Evolutionary conservation across 768 basidiomycete species (phyloP).

Genomic region (Termitomyces heimii): DNA sequence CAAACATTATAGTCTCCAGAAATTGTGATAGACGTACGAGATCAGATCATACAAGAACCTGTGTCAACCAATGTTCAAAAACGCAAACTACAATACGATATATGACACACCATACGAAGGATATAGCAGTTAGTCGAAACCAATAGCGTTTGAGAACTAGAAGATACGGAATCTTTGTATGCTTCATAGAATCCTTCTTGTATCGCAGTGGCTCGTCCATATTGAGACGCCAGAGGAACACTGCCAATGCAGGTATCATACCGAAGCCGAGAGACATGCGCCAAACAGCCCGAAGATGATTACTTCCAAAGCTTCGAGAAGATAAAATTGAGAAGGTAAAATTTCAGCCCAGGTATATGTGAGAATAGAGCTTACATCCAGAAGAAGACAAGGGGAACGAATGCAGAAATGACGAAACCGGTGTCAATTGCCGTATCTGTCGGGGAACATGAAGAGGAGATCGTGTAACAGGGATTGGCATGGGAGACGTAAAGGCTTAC

Average conservation of each 20-base stretch:
- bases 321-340: neutral
- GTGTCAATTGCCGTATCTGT: slow-evolving; percentile 78
- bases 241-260: slow-evolving; percentile 65
- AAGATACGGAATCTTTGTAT: slow-evolving; percentile 63
- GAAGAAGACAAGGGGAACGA: slow-evolving; percentile 77
- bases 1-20: neutral
- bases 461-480: neutral
- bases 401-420: slow-evolving; percentile 72
- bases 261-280: slow-evolving; percentile 82
- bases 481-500: slow-evolving; percentile 31
- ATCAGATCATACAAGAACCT: slow-evolving; percentile 82
- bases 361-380: slow-evolving; percentile 61
- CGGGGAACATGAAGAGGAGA: neutral
- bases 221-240: slow-evolving; percentile 79
- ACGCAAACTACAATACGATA: neutral
- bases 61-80: neutral
- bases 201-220: slow-evolving; percentile 78
- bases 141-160: slow-evolving; percentile 80
- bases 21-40: slow-evolving; percentile 34
- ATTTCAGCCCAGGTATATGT: neutral
- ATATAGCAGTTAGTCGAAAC: slow-evolving; percentile 62
- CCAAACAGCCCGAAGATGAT: slow-evolving; percentile 84
- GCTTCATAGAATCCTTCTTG: slow-evolving; percentile 75
- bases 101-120: slow-evolving; percentile 56
- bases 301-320: slow-evolving; percentile 54